phyloP scores from a whole-genome alignment of 257 asterid genomes.

The Schizonepeta tenuifolia region DNA sequence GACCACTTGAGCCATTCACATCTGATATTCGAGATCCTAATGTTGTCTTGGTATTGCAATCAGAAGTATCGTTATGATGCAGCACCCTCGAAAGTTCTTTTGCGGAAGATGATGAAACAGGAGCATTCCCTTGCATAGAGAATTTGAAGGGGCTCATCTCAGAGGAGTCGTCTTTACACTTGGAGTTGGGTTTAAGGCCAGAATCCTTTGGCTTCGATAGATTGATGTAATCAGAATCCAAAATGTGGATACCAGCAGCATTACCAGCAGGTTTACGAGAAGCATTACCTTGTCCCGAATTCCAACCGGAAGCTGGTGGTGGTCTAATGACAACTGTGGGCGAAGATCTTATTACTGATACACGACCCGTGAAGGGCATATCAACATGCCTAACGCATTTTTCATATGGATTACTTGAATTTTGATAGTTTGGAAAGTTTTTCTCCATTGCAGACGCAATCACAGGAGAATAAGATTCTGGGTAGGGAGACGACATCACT shows the following conservation, averaged over 20 bases:
- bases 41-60: slow-evolving; percentile 28
- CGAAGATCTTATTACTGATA: slow-evolving; percentile 54
- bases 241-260: slow-evolving; percentile 35
- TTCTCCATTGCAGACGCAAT: slow-evolving; percentile 37
- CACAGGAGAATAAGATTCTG: slow-evolving; percentile 42
- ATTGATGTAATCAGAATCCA: slow-evolving; percentile 38
- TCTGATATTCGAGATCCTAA: slow-evolving; percentile 47
- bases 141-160: slow-evolving; percentile 39
- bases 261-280: slow-evolving; percentile 40
- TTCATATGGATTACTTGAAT: slow-evolving; percentile 40
- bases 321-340: slow-evolving; percentile 79
- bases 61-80: slow-evolving; percentile 37
- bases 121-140: slow-evolving; percentile 43
- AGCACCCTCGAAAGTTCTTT: slow-evolving; percentile 42
- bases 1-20: slow-evolving; percentile 39
- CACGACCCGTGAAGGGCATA: slow-evolving; percentile 44
- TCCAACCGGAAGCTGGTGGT: slow-evolving; percentile 48
- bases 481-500: slow-evolving; percentile 28
- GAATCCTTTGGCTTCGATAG: slow-evolving; percentile 45
- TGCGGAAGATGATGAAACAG: slow-evolving; percentile 36
- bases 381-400: slow-evolving; percentile 41
- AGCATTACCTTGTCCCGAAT: slow-evolving; percentile 31
- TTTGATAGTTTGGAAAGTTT: slow-evolving; percentile 37
- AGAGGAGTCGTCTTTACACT: slow-evolving; percentile 38
- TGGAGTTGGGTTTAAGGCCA: slow-evolving; percentile 36